Percentiles rank a stretch among this genome's conserved stretches.
Evolutionary conservation across 176 grass and related monocot genomes (phyloP).

Genomic region (Luzula sylvatica): DNA sequence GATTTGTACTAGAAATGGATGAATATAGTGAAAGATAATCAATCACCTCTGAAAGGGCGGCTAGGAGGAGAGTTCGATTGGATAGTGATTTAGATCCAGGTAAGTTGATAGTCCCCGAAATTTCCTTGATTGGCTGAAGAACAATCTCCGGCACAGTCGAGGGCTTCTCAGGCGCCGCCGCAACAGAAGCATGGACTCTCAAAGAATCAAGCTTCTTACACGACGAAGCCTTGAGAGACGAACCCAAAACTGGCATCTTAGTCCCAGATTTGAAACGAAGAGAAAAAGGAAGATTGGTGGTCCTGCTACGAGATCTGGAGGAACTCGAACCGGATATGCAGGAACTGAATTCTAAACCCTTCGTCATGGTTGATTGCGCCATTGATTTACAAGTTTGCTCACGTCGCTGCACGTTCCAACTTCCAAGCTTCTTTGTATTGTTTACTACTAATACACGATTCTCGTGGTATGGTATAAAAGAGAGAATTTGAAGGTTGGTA

Average conservation of each 20-base stretch:
- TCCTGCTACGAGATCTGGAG: not conserved
- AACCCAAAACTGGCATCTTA: not conserved
- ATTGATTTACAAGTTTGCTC: constrained; percentile 15
- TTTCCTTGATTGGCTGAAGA: constrained; percentile 88
- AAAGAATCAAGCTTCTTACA: too few species aligned
- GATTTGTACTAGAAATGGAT: not conserved
- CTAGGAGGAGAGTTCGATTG: constrained; percentile 93
- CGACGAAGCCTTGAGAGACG: not conserved
- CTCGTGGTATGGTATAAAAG: not conserved
- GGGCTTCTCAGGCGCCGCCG: constrained; percentile 35
- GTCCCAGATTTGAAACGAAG: constrained; percentile 10
- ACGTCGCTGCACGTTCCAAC: not conserved
- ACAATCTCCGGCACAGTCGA: constrained; percentile 60
- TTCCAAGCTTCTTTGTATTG: not conserved
- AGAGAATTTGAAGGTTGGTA: not conserved
- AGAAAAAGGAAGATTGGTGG: constrained; percentile 1
- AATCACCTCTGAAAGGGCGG: constrained; percentile 78
- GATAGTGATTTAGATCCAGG: constrained; percentile 96
- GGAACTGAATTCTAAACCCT: constrained; percentile 20
- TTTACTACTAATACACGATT: too few species aligned
- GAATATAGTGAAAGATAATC: not conserved
- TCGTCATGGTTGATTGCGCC: constrained; percentile 29
- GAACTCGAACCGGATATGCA: constrained; percentile 1
- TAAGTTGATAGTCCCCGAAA: constrained; percentile 76
- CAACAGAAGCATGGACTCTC: constrained; percentile 20